Evolutionary conservation across 2,329 filamentous ascomycete genomes (phyloP).

Genomic region (Pseudogymnoascus sp.): DNA sequence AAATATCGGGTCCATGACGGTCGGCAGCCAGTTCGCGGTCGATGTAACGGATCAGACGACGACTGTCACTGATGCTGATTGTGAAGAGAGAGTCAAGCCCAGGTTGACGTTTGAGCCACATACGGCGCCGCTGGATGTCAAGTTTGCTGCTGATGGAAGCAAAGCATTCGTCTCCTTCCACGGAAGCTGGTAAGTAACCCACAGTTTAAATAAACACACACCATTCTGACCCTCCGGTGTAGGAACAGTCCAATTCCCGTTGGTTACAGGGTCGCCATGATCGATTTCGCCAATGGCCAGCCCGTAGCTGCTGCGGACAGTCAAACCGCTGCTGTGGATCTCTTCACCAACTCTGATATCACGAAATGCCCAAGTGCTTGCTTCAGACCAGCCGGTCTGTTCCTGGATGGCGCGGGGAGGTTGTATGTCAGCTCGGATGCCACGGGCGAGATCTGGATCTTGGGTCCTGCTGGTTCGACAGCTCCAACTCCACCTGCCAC

Average conservation of each 20-base stretch:
- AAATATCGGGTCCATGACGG: constrained; percentile 35
- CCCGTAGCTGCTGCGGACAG: constrained; percentile 38
- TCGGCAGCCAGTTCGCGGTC: constrained; percentile 47
- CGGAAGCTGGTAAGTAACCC: constrained; percentile 53
- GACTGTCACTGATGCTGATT: constrained; percentile 40
- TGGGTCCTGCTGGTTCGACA: constrained; percentile 28
- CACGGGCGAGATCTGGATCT: constrained; percentile 60
- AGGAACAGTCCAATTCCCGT: constrained; percentile 30
- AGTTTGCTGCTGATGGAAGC: constrained; percentile 53
- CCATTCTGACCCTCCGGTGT: constrained; percentile 18
- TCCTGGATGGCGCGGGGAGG: constrained; percentile 47
- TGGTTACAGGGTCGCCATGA: constrained; percentile 40
- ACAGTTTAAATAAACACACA: constrained; percentile 14
- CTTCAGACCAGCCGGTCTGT: constrained; percentile 57
- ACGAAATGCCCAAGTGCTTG: constrained; percentile 48
- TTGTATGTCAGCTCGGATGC: constrained; percentile 58
- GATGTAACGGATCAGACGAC: constrained; percentile 27
- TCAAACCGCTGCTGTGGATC: constrained; percentile 42
- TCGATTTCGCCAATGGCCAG: constrained; percentile 39
- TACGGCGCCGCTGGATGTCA: constrained; percentile 65
- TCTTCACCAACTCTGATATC: constrained; percentile 50
- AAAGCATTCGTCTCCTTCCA: constrained; percentile 65
- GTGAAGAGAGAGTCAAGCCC: constrained; percentile 43
- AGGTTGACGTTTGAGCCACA: constrained; percentile 59
- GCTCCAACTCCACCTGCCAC: not conserved